Evolutionary conservation across 2,329 filamentous ascomycete genomes (phyloP), one percentile per base, ranked within the genome.

Genomic region (Helicocarpus griseus): DNA sequence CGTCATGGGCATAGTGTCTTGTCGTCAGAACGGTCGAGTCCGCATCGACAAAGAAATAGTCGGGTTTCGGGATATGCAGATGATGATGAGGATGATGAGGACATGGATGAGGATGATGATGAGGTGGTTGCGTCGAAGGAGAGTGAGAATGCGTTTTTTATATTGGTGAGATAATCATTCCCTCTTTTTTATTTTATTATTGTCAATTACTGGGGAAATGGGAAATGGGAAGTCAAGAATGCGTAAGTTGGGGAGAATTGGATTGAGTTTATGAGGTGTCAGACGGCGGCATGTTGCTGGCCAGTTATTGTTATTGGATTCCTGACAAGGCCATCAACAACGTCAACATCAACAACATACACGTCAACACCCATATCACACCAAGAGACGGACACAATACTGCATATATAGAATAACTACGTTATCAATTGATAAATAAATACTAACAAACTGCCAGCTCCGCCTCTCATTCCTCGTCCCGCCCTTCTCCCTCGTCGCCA

Each of bases 401-500:
- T n/a, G n/a, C 21, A 50, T 35, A 28, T 24, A 41, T 6, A n/a
- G n/a, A 28, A 35, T 24, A 24, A 4, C 7, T 19, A 11, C 6
- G 14, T 31, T 29, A 24, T 14, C 21, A 5, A 14, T 7, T 5
- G 1, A 19, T 41, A 26, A 11, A 14, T 8, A 8, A n/a, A n/a
- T n/a, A n/a, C n/a, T n/a, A n/a, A n/a, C n/a, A n/a, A n/a, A n/a
- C n/a, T n/a, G n/a, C 2, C 43, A 65, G 63, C 49, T 64, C 35
- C 63, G 62, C 54, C 58, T 65, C 35, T 62, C 62, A 5, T 60
- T 61, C 48, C 24, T 79, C 14, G 76, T 77, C 56, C 76, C 77
- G 11, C 60, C 80, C 5, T 72, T 82, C 58, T 80, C 79, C 49
- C 59, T 78, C 29, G 61, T 73, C 55, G 76, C 78, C 56, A 69